A percentile compares a stretch with the other conserved stretches of the same genome.
phyloP scores from a whole-genome alignment of 2,329 filamentous ascomycete species.

The Colletotrichum spaethianum region DNA sequence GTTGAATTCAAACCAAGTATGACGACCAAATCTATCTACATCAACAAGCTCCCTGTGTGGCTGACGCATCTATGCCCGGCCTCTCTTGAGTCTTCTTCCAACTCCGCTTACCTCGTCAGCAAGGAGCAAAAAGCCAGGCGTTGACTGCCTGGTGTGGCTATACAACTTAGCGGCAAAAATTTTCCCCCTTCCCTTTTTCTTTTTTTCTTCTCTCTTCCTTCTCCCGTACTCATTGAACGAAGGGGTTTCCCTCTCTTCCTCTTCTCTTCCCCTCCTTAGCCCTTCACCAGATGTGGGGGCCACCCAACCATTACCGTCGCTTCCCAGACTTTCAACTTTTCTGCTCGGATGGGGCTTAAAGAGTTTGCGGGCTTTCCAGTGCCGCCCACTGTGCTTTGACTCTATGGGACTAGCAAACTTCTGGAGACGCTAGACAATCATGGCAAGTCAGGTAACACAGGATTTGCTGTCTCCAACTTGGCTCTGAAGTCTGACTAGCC shows the following conservation, averaged over 20 bases:
- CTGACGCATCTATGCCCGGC: neutral
- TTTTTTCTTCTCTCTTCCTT: neutral
- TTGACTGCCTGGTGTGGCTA: neutral
- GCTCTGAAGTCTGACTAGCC: neutral
- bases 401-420: neutral
- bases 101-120: neutral
- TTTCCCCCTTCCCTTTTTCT: too few relatives aligned
- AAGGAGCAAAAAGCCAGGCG: neutral
- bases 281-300: slow-evolving; percentile 12
- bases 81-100: neutral
- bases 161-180: neutral
- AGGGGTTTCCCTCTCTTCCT: neutral
- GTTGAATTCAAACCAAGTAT: neutral
- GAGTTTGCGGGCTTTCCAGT: neutral
- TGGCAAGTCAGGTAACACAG: slow-evolving; percentile 19
- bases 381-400: neutral
- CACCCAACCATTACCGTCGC: neutral
- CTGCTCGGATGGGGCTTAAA: slow-evolving; percentile 10
- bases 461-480: neutral
- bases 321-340: slow-evolving; percentile 8
- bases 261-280: neutral
- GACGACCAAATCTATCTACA: neutral
- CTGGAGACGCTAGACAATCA: slow-evolving; percentile 21
- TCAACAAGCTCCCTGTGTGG: neutral
- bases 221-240: too few relatives aligned